Conservation (phyloP, 2,329 filamentous ascomycete genomes). For the Zasmidium angulare region DNA sequence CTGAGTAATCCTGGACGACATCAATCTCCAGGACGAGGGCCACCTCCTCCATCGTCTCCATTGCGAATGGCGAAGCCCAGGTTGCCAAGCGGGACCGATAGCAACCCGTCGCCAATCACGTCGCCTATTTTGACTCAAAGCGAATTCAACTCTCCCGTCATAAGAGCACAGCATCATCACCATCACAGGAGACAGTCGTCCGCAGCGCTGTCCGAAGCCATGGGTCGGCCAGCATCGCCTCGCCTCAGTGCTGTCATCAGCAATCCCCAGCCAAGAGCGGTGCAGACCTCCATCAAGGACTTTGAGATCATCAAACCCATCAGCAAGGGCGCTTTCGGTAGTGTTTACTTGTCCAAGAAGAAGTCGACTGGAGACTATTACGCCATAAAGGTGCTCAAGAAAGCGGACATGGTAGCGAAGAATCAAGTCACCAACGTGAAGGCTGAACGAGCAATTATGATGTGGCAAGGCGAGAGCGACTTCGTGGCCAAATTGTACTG, state of each 20-base stretch:
- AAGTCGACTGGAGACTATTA: conserved; percentile 98
- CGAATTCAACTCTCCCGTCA: conserved; percentile 75
- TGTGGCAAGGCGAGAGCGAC: conserved; percentile 99
- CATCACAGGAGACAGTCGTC: conserved; percentile 87
- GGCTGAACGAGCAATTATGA: conserved; percentile 98
- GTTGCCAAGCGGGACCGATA: conserved; percentile 61
- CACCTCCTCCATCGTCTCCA: conserved; percentile 69
- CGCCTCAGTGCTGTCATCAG: conserved; percentile 72
- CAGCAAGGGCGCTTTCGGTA: conserved; percentile 97
- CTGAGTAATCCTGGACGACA: conserved; percentile 70
- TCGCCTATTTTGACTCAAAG: conserved; percentile 83
- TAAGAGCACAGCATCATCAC: conserved; percentile 51
- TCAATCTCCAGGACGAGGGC: conserved; percentile 80
- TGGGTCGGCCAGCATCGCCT: conserved; percentile 72
- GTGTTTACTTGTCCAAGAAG: conserved; percentile 97
- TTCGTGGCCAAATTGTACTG: conserved; percentile 99
- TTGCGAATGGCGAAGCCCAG: conserved; percentile 82
- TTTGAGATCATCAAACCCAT: conserved; percentile 99
- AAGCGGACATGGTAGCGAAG: conserved; percentile 99
- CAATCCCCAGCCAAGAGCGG: conserved; percentile 80
- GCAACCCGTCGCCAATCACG: conserved; percentile 77
- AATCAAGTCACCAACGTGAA: conserved; percentile 99
- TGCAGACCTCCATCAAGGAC: conserved; percentile 95
- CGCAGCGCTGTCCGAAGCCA: conserved; percentile 70
- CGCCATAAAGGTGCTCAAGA: conserved; percentile 97